Evolutionary conservation across 306 rosid genomes (phyloP).

Genomic region (Ceratonia siliqua): DNA sequence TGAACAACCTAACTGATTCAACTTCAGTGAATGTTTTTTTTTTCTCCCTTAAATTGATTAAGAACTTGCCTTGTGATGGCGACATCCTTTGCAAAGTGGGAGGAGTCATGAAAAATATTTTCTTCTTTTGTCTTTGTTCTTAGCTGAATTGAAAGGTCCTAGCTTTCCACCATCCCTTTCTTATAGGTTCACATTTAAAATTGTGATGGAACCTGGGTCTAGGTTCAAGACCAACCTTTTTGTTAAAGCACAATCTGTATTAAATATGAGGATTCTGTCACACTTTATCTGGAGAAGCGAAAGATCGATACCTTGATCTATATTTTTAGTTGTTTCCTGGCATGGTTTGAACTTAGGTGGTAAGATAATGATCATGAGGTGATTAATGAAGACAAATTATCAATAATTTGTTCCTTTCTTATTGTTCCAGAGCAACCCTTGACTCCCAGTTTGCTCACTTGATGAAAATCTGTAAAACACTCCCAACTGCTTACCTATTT

Average conservation of each 20-base stretch:
- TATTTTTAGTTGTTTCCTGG: background rate
- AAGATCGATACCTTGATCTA: background rate
- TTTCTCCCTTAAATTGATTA: background rate
- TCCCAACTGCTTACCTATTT: background rate
- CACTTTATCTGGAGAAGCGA: background rate
- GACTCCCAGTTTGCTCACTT: background rate
- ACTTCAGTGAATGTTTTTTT: background rate
- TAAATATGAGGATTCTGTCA: background rate
- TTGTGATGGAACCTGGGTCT: background rate
- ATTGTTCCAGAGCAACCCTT: background rate
- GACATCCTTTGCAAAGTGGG: conserved; percentile 17
- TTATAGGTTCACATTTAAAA: background rate
- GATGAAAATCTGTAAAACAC: conserved; percentile 11
- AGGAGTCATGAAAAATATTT: background rate
- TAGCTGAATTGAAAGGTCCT: background rate
- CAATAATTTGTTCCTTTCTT: background rate
- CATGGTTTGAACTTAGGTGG: background rate
- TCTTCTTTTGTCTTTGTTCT: conserved; percentile 1
- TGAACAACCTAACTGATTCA: background rate
- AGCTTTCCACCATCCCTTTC: background rate
- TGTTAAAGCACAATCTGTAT: background rate
- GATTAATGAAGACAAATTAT: background rate
- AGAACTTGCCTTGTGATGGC: background rate
- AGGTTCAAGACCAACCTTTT: conserved; percentile 9
- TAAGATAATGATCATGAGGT: background rate